These are phyloP conservation scores for Syzygium aromaticum DNA, from an alignment of 345 rosid species.

Conservation along the genomic window DNA sequence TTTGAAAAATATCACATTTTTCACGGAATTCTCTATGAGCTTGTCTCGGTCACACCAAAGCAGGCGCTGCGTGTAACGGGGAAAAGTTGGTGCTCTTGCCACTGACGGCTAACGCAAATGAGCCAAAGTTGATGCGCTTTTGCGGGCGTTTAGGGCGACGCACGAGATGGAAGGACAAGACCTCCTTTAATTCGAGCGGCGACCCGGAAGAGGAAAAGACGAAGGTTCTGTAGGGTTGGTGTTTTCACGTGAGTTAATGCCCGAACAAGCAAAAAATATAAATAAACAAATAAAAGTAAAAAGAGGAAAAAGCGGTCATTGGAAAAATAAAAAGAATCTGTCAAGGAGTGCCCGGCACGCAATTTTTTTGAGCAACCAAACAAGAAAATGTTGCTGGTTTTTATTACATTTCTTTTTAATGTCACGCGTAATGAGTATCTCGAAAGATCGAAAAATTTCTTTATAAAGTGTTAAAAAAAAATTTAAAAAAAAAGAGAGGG, in stretches of 20 bases:
- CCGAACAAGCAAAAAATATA: background rate
- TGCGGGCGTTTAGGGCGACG: background rate
- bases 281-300: background rate
- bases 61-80: too few relatives aligned
- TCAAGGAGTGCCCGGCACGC: too few relatives aligned
- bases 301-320: background rate
- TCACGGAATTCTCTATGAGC: too few relatives aligned
- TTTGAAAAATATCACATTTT: too few relatives aligned
- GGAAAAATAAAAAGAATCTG: background rate
- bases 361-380: background rate
- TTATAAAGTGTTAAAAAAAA: background rate
- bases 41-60: too few relatives aligned
- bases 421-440: too few relatives aligned
- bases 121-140: background rate
- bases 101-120: too few relatives aligned
- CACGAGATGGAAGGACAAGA: background rate
- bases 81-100: too few relatives aligned
- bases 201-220: background rate
- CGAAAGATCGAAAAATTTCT: too few relatives aligned
- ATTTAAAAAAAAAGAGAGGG: background rate
- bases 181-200: background rate
- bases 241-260: background rate
- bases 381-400: background rate
- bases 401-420: too few relatives aligned
- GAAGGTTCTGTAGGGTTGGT: background rate